Evolutionary conservation across 257 asterid species (phyloP), one percentile per base, ranked within the genome.

Genomic region (Linaria vulgaris): DNA sequence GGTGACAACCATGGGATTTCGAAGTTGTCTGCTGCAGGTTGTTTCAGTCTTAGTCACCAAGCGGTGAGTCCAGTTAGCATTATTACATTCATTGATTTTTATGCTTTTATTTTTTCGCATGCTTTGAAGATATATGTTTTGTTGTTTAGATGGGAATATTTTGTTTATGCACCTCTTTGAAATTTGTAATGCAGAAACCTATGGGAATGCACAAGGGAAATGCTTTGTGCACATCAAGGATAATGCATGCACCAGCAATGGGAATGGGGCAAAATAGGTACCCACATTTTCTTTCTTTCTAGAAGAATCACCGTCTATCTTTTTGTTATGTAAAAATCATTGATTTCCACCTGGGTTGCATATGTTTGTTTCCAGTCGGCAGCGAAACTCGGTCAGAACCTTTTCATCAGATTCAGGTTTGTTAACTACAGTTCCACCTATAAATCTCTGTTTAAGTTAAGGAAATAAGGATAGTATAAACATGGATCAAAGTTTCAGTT

Each of bases 331-430:
- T 57, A 23, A 59, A 56, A 31, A 10, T 20, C 45, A 50, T 37
- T 34, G 43, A 5, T 69, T 68, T 60, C 31, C 64, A 11, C 61
- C 51, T 66, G 59, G 56, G 41, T 58, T 75, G 23, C 43, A 60
- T 69, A 57, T 8, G 46, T 59, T 31, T 76, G 60, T 50, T 75
- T 54, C 52, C 83, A 86, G 97, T 71, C 73, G 76, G 61, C 76
- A 41, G 55, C 67, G 50, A 71, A 78, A 56, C 59, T 49, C 46
- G 41, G 70, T 58, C 54, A 79, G 88, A 72, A 67, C 72, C 13
- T 88, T 83, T 74, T 85, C 95, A 60, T 63, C 94, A 14, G 80
- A 77, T 66, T 73, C 95, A 80, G 95, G 97, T 90, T 70, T 72
- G 84, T 74, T 9, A 50, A 46, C 62, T 24, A 57, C 44, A 55